Base-by-base conservation (phyloP, 768 basidiomycete species). In the Naganishia vishniacii region DNA sequence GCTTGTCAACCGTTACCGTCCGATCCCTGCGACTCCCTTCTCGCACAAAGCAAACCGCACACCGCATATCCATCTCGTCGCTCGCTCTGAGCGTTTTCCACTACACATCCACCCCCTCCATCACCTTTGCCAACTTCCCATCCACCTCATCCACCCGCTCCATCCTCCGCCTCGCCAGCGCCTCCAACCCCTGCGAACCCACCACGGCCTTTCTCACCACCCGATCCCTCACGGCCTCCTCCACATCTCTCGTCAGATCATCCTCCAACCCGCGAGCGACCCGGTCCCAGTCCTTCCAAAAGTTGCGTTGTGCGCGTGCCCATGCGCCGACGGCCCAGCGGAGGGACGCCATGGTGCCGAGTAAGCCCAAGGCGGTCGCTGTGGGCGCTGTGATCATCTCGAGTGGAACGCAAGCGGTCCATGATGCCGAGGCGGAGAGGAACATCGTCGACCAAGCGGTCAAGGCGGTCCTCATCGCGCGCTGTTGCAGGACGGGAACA, bases 261-360 rank as follows among this genome's bases (percentile, higher is more conserved):
- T 68, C 69, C 49, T 70, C 61, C 31, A 76, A 51, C 65, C 74
- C 70, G 25, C 40, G 44, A 3, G 65, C 72, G 5, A 72, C 68
- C 29, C 76, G 61, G 4, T 64, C 62, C 73, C 73, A 76, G 60
- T 76, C 73, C 48, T 56, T 53, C 75, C 75, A 76, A 61, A 77
- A 77, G 25, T 42, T 53, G 42, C 48, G 63, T 62, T 74, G 72
- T 5, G 73, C 69, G 23, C 62, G 60, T 0, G 45, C 48, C 76
- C 76, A 77, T 26, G 64, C 28, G 11, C 65, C 63, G 45, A 75
- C 74, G 31, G 71, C 75, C 32, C 69, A 45, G 25, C 70, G 68
- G 13, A 74, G 8, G 2, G 68, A 62, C n/a, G 63, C 65, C 7
- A 73, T 45, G 9, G 70, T 47, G 6, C 66, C 60, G n/a, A 77